Evolutionary conservation across 1,284 basidiomycete genomes (phyloP), one percentile per base, ranked within the genome.

Genomic region (Athelia sp.): DNA sequence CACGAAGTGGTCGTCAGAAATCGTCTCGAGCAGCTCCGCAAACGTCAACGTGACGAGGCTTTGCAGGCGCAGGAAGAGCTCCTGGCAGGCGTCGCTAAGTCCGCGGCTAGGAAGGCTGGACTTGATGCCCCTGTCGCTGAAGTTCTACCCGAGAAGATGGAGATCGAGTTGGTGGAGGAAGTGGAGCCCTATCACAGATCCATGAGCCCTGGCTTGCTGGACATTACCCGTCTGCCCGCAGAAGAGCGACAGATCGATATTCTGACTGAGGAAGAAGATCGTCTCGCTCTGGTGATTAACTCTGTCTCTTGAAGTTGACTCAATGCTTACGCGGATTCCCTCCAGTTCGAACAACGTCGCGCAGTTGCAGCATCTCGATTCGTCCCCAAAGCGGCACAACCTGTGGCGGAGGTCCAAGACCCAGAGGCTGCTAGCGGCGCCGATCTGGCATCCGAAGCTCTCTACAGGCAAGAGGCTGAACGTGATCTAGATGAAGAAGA

Each of bases 1-100:
- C 97, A 99, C 65, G 94, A 98, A 71, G 87, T 96, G 21, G 94
- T 99, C 3, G 87, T 99, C 42, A 85, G 91, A 50, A 99, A 99
- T 63, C 83, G 97, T 40, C 75, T 99, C 17, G 96, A 98, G 61
- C 93, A 98, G 60, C 81, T 99, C 49, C 89, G 95, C 54, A 94
- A 94, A 64, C 83, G 87, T 49, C 97, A 99, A 67, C 82, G 96
- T 48, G 93, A 98, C 59, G 95, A 98, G 63, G 97, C 96, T 1
- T 68, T 92, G 43, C 87, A 89, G 59, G 93, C 94, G 1, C 91
- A 97, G 62, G 86, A 92, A 62, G 95, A 98, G 63, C 73, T 99
- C 19, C 78, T 95, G 34, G 90, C 88, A 44, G 88, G 87, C 45
- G 84, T 91, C 49, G 81, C 78, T 34, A 79, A 74, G 50, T 74